phyloP scores from a whole-genome alignment of 164 flowering plant genomes.

The Aristolochia californica region DNA sequence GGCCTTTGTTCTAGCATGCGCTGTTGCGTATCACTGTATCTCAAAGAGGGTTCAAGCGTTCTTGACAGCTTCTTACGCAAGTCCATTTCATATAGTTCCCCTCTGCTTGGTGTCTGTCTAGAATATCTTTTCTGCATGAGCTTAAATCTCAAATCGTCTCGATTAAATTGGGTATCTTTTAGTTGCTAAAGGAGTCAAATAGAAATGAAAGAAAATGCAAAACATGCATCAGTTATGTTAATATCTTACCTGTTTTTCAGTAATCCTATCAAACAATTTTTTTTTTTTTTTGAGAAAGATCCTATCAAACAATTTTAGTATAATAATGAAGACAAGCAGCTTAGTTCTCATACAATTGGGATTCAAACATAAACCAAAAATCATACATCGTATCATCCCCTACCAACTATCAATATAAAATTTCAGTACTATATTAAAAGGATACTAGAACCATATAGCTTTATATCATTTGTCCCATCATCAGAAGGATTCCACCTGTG shows the following conservation, averaged over 20 bases:
- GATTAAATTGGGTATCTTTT: slow-evolving; percentile 32
- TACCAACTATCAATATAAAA: background rate
- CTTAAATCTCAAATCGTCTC: slow-evolving; percentile 60
- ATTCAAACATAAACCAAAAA: too few relatives aligned
- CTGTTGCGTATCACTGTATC: slow-evolving; percentile 15
- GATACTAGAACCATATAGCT: slow-evolving; percentile 9
- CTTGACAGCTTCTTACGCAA: slow-evolving; percentile 62
- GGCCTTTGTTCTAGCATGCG: slow-evolving; percentile 23
- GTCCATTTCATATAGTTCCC: slow-evolving; percentile 20
- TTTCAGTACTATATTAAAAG: slow-evolving; percentile 2
- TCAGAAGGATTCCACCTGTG: slow-evolving; percentile 9
- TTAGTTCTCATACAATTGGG: too few relatives aligned
- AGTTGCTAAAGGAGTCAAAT: slow-evolving; percentile 16
- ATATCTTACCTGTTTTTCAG: too few relatives aligned
- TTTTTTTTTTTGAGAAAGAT: too few relatives aligned
- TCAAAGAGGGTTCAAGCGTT: slow-evolving; percentile 24
- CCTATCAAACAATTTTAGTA: too few relatives aligned
- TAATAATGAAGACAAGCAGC: too few relatives aligned
- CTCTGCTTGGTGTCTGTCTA: slow-evolving; percentile 18
- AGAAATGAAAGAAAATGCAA: slow-evolving; percentile 12
- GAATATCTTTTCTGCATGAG: slow-evolving; percentile 43
- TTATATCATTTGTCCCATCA: slow-evolving; percentile 32
- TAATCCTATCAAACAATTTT: too few relatives aligned
- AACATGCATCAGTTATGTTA: slow-evolving; percentile 7
- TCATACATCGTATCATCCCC: too few relatives aligned